A percentile compares a stretch with the other conserved stretches of the same genome.
Conservation (phyloP, 768 basidiomycete species). For the Pulveroboletus sp. region DNA sequence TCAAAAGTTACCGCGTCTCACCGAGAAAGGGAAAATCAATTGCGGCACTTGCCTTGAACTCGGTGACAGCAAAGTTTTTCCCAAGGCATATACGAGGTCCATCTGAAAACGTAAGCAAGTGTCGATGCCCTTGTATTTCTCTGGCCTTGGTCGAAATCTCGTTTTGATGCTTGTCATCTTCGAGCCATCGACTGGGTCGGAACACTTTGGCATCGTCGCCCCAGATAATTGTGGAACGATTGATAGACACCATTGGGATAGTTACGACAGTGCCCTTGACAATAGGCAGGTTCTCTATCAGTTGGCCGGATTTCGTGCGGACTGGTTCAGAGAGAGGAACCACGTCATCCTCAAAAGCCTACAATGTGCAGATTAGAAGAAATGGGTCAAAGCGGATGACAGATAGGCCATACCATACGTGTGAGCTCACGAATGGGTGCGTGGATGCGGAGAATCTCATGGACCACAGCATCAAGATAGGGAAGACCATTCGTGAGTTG, state of each 20-base stretch:
- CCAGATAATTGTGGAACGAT: constrained; percentile 54
- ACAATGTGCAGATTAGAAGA: not conserved
- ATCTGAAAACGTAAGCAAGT: constrained; percentile 50
- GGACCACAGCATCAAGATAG: constrained; percentile 52
- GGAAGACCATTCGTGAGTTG: constrained; percentile 48
- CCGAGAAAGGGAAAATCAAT: not conserved
- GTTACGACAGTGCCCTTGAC: constrained; percentile 45
- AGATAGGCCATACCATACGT: constrained; percentile 6
- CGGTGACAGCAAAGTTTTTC: constrained; percentile 44
- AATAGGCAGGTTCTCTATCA: constrained; percentile 39
- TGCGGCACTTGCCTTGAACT: constrained; percentile 27
- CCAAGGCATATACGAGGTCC: constrained; percentile 53
- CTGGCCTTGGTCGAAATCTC: constrained; percentile 30
- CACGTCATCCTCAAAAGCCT: constrained; percentile 54
- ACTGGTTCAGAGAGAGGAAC: constrained; percentile 55
- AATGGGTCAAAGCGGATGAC: not conserved
- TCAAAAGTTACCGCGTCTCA: not conserved
- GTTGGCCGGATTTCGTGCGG: constrained; percentile 39
- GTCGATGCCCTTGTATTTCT: constrained; percentile 47
- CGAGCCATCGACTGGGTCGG: constrained; percentile 64
- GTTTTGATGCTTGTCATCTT: constrained; percentile 12
- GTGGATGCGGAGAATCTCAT: constrained; percentile 45
- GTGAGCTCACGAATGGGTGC: constrained; percentile 32
- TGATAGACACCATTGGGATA: constrained; percentile 45
- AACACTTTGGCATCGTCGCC: constrained; percentile 58